phyloP scores from a whole-genome alignment of 2,329 filamentous ascomycete species.

The Exutisphaerella laricina region DNA sequence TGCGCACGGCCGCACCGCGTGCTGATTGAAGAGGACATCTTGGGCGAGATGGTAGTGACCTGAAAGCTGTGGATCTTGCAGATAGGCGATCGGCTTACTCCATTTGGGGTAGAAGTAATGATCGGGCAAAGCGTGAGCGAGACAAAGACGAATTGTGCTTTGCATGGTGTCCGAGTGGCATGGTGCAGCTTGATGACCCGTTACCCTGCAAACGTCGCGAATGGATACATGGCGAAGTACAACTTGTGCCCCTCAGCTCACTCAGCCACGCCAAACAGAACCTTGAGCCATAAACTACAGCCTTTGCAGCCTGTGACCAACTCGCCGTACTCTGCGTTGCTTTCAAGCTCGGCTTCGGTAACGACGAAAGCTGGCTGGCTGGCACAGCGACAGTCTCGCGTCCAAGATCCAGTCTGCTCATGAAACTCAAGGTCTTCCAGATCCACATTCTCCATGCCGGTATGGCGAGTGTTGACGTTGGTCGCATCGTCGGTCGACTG shows the following conservation, averaged over 20 bases:
- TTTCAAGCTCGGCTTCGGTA: constrained; percentile 49
- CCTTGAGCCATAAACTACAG: constrained; percentile 59
- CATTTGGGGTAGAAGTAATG: not conserved
- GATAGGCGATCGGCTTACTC: not conserved
- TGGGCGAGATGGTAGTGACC: not conserved
- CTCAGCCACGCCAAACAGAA: constrained; percentile 53
- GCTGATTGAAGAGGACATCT: not conserved
- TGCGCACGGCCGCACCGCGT: not conserved
- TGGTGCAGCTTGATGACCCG: too few relatives aligned
- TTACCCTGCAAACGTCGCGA: too few relatives aligned
- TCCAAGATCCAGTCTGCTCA: constrained; percentile 43
- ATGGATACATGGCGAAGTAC: too few relatives aligned
- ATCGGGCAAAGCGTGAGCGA: too few relatives aligned
- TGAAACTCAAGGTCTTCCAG: constrained; percentile 49
- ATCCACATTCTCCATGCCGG: constrained; percentile 54
- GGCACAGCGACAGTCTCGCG: constrained; percentile 53
- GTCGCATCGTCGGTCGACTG: not conserved
- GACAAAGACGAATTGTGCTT: not conserved
- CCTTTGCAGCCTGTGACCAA: constrained; percentile 56
- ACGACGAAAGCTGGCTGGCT: constrained; percentile 51
- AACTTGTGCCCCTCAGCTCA: too few relatives aligned
- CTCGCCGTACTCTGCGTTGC: constrained; percentile 49
- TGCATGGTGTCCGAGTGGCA: not conserved
- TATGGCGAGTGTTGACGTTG: constrained; percentile 22
- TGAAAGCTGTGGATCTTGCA: not conserved